phyloP scores from a whole-genome alignment of 257 asterid genomes.

The Prunella vulgaris region DNA sequence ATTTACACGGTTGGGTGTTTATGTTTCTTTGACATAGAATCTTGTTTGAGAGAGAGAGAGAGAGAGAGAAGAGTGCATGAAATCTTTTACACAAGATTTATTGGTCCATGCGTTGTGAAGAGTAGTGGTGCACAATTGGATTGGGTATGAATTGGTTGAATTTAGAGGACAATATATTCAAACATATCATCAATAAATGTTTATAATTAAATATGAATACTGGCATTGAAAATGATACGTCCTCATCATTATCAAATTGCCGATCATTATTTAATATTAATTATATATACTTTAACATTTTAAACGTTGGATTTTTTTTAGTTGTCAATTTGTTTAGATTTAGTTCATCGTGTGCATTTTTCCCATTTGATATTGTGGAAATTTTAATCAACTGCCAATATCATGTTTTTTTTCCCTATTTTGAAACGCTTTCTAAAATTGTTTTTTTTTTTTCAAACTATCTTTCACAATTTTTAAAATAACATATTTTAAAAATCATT shows the following conservation, averaged over 20 bases:
- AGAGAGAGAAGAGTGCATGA: background rate
- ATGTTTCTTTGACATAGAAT: background rate
- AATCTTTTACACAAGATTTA: constrained; percentile 19
- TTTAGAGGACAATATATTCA: background rate
- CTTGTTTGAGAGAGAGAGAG: background rate
- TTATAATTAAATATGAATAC: background rate
- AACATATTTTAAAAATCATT: too few species aligned
- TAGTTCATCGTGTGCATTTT: too few species aligned
- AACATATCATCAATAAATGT: background rate
- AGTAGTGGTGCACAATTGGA: constrained; percentile 13
- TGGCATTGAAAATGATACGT: constrained; percentile 7
- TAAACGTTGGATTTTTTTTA: too few species aligned
- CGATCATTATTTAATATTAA: background rate
- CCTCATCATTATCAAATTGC: background rate
- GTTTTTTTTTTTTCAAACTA: too few species aligned
- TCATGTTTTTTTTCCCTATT: too few species aligned
- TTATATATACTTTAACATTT: too few species aligned
- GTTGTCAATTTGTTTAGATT: too few species aligned
- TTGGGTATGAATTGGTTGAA: background rate
- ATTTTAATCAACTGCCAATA: too few species aligned
- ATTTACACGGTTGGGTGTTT: background rate
- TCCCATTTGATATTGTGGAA: too few species aligned
- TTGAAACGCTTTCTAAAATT: too few species aligned
- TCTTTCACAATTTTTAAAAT: too few species aligned
- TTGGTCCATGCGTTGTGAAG: constrained; percentile 22